These are phyloP conservation scores for Lodderomyces beijingensis DNA, from an alignment of 1,139 yeast species.

Conservation along the genomic window DNA sequence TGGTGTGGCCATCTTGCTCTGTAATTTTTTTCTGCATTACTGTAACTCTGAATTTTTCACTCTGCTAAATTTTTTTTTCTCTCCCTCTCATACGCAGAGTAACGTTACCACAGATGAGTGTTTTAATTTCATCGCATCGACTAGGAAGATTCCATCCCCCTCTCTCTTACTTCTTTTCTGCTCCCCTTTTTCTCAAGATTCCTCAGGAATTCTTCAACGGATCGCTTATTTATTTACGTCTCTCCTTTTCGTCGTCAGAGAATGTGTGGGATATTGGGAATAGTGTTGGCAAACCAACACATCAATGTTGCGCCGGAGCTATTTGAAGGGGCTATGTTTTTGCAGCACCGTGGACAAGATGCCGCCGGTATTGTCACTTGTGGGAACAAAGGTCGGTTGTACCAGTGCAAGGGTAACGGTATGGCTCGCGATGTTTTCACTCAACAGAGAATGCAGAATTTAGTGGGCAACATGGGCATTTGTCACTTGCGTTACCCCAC, in stretches of 20 bases:
- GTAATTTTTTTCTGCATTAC: no score
- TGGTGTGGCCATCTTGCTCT: no score
- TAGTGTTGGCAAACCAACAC: conserved; percentile 73
- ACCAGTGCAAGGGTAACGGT: conserved; percentile 98
- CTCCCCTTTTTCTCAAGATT: conserved; percentile 6
- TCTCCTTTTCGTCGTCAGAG: neutral
- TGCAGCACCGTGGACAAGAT: conserved; percentile 98
- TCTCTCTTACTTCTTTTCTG: conserved; percentile 3
- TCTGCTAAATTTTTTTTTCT: no score
- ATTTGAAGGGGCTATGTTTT: conserved; percentile 86
- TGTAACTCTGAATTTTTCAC: no score
- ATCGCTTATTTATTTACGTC: neutral
- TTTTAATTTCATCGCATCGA: no score
- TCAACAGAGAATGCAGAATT: conserved; percentile 66
- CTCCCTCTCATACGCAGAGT: no score
- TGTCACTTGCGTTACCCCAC: conserved; percentile 96
- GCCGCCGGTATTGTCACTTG: conserved; percentile 99
- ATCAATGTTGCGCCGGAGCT: conserved; percentile 81
- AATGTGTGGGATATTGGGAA: conserved; percentile 96
- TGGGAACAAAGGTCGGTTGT: conserved; percentile 87
- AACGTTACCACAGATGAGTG: no score
- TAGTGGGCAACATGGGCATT: conserved; percentile 93
- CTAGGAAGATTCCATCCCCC: no score
- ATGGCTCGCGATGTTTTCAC: conserved; percentile 98
- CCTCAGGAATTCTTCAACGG: conserved; percentile 2